These are phyloP conservation scores for Arthroderma sp. DNA, from an alignment of 2,329 filamentous ascomycete genomes.

Conservation along the genomic window DNA sequence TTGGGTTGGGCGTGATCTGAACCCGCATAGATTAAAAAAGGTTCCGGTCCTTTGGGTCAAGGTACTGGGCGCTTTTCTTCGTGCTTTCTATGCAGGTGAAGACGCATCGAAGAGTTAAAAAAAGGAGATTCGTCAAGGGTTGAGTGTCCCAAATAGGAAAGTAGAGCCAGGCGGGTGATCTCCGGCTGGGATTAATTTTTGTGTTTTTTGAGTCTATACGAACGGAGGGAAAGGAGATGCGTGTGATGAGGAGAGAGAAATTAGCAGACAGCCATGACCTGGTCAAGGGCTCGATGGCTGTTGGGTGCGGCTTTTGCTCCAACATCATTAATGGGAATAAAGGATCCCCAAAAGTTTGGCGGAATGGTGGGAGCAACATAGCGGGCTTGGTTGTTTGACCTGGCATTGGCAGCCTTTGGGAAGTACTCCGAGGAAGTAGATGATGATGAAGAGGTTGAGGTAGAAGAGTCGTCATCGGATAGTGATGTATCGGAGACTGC, in stretches of 20 bases:
- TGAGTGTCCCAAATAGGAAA: too few relatives aligned
- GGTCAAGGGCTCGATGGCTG: slow-evolving; percentile 16
- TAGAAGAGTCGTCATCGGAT: slow-evolving; percentile 25
- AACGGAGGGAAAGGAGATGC: background rate
- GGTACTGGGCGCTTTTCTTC: too few relatives aligned
- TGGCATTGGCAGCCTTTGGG: slow-evolving; percentile 4
- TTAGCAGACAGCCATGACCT: slow-evolving; percentile 14
- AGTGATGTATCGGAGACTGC: slow-evolving; percentile 28
- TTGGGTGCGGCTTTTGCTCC: slow-evolving; percentile 18
- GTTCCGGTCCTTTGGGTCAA: too few relatives aligned
- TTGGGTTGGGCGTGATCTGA: too few relatives aligned
- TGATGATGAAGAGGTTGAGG: slow-evolving; percentile 22
- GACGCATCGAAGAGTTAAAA: too few relatives aligned
- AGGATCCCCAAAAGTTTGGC: slow-evolving; percentile 15
- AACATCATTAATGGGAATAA: slow-evolving; percentile 17
- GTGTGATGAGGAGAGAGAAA: background rate
- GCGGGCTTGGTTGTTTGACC: slow-evolving; percentile 13
- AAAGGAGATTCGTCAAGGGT: too few relatives aligned
- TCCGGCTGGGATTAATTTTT: too few relatives aligned
- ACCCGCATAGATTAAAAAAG: too few relatives aligned
- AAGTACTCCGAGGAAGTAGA: slow-evolving; percentile 19
- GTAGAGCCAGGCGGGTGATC: too few relatives aligned
- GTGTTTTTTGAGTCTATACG: too few relatives aligned
- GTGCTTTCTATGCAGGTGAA: too few relatives aligned
- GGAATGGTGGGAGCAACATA: slow-evolving; percentile 18